Evolutionary conservation across 495 filamentous ascomycete genomes (phyloP).

Genomic region (Talaromyces stipitatus): DNA sequence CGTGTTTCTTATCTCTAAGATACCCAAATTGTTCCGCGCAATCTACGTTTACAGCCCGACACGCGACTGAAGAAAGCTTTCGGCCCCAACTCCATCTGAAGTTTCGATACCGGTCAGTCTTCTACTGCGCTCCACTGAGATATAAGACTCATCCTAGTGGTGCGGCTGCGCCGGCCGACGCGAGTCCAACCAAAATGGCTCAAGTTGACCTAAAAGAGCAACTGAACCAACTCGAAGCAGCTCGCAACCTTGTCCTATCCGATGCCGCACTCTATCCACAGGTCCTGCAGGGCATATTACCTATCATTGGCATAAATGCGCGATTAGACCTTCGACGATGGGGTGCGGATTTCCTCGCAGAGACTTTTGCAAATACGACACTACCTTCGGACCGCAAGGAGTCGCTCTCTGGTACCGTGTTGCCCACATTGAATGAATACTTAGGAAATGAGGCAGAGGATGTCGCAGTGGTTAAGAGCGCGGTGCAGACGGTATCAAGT

Average conservation of each 20-base stretch:
- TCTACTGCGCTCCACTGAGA: not conserved
- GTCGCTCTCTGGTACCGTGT: conserved; percentile 57
- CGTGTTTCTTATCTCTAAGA: not conserved
- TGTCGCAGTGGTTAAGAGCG: conserved; percentile 61
- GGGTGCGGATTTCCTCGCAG: conserved; percentile 93
- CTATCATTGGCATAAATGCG: conserved; percentile 71
- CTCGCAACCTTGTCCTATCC: conserved; percentile 77
- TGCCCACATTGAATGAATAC: conserved; percentile 67
- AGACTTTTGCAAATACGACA: conserved; percentile 85
- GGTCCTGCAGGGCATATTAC: conserved; percentile 82
- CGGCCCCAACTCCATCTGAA: not conserved
- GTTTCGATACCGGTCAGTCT: not conserved
- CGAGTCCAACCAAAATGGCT: conserved; percentile 24
- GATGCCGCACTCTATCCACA: conserved; percentile 80
- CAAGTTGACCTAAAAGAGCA: conserved; percentile 56
- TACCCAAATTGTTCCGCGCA: not conserved
- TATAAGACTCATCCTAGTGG: not conserved
- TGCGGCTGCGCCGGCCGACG: not conserved
- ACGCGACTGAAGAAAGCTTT: not conserved
- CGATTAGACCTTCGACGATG: conserved; percentile 81
- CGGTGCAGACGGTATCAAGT: conserved; percentile 78
- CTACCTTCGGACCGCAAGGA: conserved; percentile 68
- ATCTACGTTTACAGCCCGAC: not conserved
- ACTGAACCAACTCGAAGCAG: conserved; percentile 75
- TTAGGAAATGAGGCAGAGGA: conserved; percentile 70